Evolutionary conservation across 257 asterid genomes (phyloP), one percentile per base, ranked within the genome.

Genomic region (Nicotiana obtusifolia): DNA sequence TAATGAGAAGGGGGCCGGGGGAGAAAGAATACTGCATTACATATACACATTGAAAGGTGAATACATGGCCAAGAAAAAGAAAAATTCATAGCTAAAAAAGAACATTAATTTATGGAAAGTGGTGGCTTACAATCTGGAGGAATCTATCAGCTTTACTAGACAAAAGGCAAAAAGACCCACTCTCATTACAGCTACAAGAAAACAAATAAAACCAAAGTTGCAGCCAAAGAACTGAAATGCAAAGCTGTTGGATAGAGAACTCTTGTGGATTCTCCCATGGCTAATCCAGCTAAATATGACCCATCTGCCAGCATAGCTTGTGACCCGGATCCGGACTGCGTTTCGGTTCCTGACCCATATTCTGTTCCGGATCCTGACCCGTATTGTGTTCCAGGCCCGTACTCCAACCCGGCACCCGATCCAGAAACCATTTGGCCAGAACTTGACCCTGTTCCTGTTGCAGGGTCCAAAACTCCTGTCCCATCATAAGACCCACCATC

Each of bases 201-300:
- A 76, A 86, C 81, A 59, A 81, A 81, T 26, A 80, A 76, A 81
- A 84, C 59, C 83, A 76, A 8, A 17, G 83, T 75, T 62, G 80
- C 13, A 19, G 84, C 77, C 35, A 73, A 77, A 33, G 73, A 81
- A 78, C 85, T 73, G 49, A 49, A 83, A 69, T 81, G 84, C 82
- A 84, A 82, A 67, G 82, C 22, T 54, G 84, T 80, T 17, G 86
- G 77, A 64, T 85, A 73, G 53, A 61, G 66, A 81, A 86, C 78
- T 88, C 89, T 86, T 44, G 81, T 80, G 3, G 98, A 90, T 52
- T 77, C 91, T 35, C 97, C 98, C 97, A 95, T 91, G 33, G 98
- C 98, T 73, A 95, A 76, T 85, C 98, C 98, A 81, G 97, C 98
- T 84, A 93, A 84, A 88, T 91, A 94, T 4, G 98, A 92, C 24